These are phyloP conservation scores for Fusarium bulbicola DNA, from an alignment of 2,329 filamentous ascomycete species.

Conservation along the genomic window DNA sequence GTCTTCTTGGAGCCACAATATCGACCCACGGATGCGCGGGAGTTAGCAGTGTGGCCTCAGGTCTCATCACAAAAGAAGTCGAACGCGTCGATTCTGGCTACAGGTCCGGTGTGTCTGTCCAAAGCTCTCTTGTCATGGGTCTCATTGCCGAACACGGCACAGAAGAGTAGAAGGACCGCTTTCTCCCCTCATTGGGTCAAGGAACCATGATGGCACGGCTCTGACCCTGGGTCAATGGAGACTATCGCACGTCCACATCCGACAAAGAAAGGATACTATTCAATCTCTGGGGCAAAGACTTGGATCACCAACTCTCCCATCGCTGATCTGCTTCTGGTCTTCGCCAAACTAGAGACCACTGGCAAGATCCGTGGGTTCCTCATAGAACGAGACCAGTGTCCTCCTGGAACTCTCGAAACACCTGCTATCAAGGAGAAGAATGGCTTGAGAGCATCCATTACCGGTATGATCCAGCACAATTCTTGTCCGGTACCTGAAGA, in stretches of 20 bases:
- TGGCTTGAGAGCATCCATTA: slow-evolving; percentile 89
- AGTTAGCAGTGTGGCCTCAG: slow-evolving; percentile 85
- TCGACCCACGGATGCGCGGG: slow-evolving; percentile 88
- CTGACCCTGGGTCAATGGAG: slow-evolving; percentile 91
- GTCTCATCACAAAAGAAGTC: slow-evolving; percentile 87
- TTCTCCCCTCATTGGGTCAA: slow-evolving; percentile 80
- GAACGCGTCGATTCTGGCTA: slow-evolving; percentile 93
- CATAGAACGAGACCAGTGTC: slow-evolving; percentile 83
- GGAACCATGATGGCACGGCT: slow-evolving; percentile 86
- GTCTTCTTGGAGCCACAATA: slow-evolving; percentile 83
- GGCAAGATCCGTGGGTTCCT: slow-evolving; percentile 95
- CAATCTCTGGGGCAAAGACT: slow-evolving; percentile 83
- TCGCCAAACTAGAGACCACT: slow-evolving; percentile 92
- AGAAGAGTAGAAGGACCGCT: slow-evolving; percentile 84
- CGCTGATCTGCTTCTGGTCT: slow-evolving; percentile 83
- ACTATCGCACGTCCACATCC: slow-evolving; percentile 82
- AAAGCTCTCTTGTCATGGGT: slow-evolving; percentile 92
- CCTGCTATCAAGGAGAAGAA: slow-evolving; percentile 95
- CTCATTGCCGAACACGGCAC: slow-evolving; percentile 88
- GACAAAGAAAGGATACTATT: slow-evolving; percentile 81
- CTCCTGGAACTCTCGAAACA: slow-evolving; percentile 87
- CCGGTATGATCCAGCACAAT: slow-evolving; percentile 97
- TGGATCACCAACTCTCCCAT: slow-evolving; percentile 97
- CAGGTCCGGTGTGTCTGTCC: slow-evolving; percentile 92
- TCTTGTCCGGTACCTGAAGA: slow-evolving; percentile 84